A percentile compares a stretch with the other conserved stretches of the same genome.
Conservation (phyloP, 805 yeast species). For the Pichia deserticola region DNA sequence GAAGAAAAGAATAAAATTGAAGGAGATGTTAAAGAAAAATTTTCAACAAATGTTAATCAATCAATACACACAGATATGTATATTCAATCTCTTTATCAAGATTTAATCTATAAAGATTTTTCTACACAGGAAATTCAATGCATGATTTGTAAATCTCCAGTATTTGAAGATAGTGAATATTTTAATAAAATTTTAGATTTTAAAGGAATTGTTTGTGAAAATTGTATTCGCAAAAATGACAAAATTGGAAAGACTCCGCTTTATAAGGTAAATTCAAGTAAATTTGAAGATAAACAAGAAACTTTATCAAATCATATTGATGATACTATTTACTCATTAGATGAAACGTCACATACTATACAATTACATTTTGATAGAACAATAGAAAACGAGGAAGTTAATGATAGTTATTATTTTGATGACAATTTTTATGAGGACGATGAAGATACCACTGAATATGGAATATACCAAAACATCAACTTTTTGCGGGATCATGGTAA, state of each 20-base stretch:
- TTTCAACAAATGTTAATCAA: background rate
- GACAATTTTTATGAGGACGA: background rate
- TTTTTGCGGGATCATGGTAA: background rate
- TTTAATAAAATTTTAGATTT: background rate
- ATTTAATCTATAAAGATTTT: background rate
- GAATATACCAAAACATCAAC: background rate
- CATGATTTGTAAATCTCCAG: background rate
- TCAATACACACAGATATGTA: background rate
- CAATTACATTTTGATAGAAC: background rate
- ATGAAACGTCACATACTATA: background rate
- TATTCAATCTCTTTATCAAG: constrained; percentile 2
- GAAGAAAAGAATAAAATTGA: too few species aligned
- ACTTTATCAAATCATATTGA: background rate
- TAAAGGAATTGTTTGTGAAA: constrained; percentile 1
- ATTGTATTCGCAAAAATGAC: background rate
- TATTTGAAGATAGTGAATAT: background rate
- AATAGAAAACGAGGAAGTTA: background rate
- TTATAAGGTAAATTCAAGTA: too few species aligned
- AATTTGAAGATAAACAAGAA: background rate
- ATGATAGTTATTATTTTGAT: background rate
- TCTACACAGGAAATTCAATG: background rate
- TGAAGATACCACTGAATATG: constrained; percentile 1
- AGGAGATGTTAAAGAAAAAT: background rate
- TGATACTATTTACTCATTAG: background rate
- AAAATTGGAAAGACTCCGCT: too few species aligned